phyloP scores from a whole-genome alignment of 1,139 yeast species.

The Magnusiomyces fungicola region DNA sequence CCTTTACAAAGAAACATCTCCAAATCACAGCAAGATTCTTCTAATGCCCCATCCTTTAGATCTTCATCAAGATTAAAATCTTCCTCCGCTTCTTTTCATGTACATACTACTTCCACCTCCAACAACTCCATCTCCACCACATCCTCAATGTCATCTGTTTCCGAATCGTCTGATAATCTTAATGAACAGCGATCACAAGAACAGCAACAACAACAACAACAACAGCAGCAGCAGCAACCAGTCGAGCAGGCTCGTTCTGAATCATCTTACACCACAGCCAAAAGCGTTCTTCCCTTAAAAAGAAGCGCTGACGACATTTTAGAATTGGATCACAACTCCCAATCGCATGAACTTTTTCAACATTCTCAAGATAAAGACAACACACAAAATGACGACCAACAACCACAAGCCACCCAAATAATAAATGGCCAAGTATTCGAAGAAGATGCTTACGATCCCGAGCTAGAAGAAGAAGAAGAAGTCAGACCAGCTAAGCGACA shows the following conservation, averaged over 20 bases:
- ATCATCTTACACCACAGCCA: neutral
- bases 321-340: too few relatives aligned
- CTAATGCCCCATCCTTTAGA: neutral
- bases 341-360: too few relatives aligned
- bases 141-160: neutral
- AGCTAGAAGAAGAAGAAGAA: neutral
- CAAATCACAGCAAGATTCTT: neutral
- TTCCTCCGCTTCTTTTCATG: too few relatives aligned
- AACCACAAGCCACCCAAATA: too few relatives aligned
- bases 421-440: too few relatives aligned
- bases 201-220: slow-evolving; percentile 2
- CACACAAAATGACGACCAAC: too few relatives aligned
- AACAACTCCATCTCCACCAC: neutral
- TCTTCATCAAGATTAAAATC: neutral
- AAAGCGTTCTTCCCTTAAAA: slow-evolving; percentile 3
- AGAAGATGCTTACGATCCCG: too few relatives aligned
- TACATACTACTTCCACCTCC: neutral
- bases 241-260: neutral
- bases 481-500: slow-evolving; percentile 10
- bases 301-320: slow-evolving; percentile 8
- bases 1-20: neutral
- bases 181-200: slow-evolving; percentile 4
- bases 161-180: slow-evolving; percentile 1
- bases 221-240: neutral
- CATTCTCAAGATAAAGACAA: too few relatives aligned